Evolutionary conservation across 768 basidiomycete genomes (phyloP).

Genomic region (Leccinellum rugosiceps): DNA sequence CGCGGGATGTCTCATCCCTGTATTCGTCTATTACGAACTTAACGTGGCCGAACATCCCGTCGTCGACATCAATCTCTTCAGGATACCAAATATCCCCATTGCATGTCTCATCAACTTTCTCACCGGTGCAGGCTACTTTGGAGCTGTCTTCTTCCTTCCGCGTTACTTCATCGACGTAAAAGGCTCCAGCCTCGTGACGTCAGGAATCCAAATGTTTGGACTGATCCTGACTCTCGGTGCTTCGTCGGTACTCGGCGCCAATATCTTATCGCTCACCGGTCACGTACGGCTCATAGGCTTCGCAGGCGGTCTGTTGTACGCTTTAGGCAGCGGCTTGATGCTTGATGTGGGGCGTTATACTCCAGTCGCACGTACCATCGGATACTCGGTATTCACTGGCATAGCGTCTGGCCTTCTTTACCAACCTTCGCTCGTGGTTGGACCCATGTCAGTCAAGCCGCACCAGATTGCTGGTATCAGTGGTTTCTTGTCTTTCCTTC

Average conservation of each 20-base stretch:
- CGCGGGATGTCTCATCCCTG: constrained; percentile 31
- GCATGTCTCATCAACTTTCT: constrained; percentile 37
- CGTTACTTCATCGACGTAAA: constrained; percentile 39
- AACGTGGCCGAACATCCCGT: constrained; percentile 31
- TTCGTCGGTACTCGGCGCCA: constrained; percentile 35
- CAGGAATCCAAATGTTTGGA: constrained; percentile 36
- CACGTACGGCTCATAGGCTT: constrained; percentile 31
- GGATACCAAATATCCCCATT: constrained; percentile 34
- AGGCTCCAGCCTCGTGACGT: constrained; percentile 30
- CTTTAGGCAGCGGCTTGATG: constrained; percentile 33
- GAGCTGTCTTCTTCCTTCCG: constrained; percentile 37
- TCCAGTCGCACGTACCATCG: constrained; percentile 26
- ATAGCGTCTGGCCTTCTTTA: constrained; percentile 32
- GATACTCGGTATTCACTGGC: constrained; percentile 32
- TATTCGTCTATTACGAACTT: constrained; percentile 36
- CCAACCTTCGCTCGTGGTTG: constrained; percentile 35
- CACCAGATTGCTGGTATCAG: constrained; percentile 35
- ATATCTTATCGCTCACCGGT: constrained; percentile 31
- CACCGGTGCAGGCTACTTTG: constrained; percentile 37
- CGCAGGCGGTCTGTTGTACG: constrained; percentile 31
- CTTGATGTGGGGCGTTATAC: constrained; percentile 31
- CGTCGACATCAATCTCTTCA: constrained; percentile 33
- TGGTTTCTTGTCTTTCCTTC: constrained; percentile 35
- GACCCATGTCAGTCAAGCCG: constrained; percentile 34
- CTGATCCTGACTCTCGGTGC: constrained; percentile 33